Base-by-base conservation (phyloP, 441 rosid species). In the Gossypium armourianum region DNA sequence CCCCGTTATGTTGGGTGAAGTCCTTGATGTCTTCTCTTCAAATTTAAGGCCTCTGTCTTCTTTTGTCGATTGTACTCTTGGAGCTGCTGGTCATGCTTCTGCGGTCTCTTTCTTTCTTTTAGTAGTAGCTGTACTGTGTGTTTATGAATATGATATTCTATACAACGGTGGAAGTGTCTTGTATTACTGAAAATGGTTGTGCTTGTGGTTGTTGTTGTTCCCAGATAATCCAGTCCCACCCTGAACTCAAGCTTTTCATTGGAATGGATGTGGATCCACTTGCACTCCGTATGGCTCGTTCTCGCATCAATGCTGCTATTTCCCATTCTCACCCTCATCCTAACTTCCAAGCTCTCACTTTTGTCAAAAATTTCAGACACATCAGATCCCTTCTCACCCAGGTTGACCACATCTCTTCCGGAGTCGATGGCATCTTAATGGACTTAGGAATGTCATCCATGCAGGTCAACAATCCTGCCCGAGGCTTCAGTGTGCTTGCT, bases 401-500 rank as follows among this genome's bases (percentile, higher is more conserved):
- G 71, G 72, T 83, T 63, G 87, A 85, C 75, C 77, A 72, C 49
- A 76, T 86, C 53, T 56, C 75, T 69, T 76, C 81, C 5, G 96
- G 96, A 53, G 86, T 91, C 20, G 90, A 91, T 84, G 97, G 86
- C 62, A 91, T 93, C 70, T 84, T 91, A 54, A 88, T 93, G 98
- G 98, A 93, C 83, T 83, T 91, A 21, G 98, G 98, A 69, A 91
- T 91, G 92, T 91, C 98, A 60, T 93, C 98, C 7, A 93, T 93
- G 56, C 79, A 91, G 98, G 96, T 93, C 36, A 88, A 93, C 81
- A 85, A 85, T 84, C 92, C 97, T 0, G 84, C 83, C 40, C 83
- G 97, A 80, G 98, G 98, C 60, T 93, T 93, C 82, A 87, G 97
- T 36, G 86, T 88, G 49, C 90, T 90, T 73, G 84, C 80, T 32